Base-by-base conservation (phyloP, 352 stramenopile species). In the Pythium rishiriense region DNA sequence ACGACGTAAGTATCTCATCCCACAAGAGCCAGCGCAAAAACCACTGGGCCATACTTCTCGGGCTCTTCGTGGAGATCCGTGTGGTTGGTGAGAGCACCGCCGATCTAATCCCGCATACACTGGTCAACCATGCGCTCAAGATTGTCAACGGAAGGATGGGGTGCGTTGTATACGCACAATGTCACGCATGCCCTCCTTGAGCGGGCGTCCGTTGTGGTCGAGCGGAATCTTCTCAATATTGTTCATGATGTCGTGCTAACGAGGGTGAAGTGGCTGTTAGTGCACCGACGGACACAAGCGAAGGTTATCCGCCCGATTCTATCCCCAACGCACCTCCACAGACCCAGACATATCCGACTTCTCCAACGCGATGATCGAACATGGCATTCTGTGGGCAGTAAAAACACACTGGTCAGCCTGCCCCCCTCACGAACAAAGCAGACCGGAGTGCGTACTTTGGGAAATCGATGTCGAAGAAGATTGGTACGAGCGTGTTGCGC, bases 401-500 rank as follows among this genome's bases (percentile, higher is more conserved):
- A 26, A 25, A 10, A 22, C 3, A 5, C 53, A 26, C 26, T 9
- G 24, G 15, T 21, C 22, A 37, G n/a, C 21, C 3, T 37, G 22
- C 39, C 33, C 37, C 19, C 28, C 35, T 28, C 17, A 28, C 39
- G 39, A 22, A 15, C 7, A 47, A 12, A 25, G 17, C 2, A 25
- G 25, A 47, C 25, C 35, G 24, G 17, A 12, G 50, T 26, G 49
- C 25, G 49, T 52, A 90, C 81, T 75, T 64, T 1, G 86, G 86
- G 52, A 94, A 94, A 15, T 89, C 81, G 7, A 94, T 63, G 66
- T 94, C 81, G 53, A 94, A 94, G 64, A 91, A 80, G 64, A 94
- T 90, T 22, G 75, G 69, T 3, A 94, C 74, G 58, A 88, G 66
- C 17, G 74, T 70, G 62, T 95, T 87, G 58, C 86, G 81, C 12